These are phyloP conservation scores for Candida sp. DNA, from an alignment of 1,139 yeast species.

Conservation along the genomic window DNA sequence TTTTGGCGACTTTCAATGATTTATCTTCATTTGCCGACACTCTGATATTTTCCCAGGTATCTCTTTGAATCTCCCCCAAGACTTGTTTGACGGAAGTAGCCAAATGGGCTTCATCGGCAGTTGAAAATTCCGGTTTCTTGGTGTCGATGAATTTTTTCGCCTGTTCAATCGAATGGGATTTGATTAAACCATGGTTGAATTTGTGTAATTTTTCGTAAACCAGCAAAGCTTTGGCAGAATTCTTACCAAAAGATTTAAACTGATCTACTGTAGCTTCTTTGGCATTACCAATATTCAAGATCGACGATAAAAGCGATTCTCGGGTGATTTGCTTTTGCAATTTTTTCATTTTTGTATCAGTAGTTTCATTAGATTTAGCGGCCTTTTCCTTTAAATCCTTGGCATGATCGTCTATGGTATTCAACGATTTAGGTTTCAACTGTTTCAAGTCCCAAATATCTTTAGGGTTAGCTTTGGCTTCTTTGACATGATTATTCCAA, in stretches of 20 bases:
- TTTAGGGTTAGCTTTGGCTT: conserved; percentile 56
- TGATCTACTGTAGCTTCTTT: conserved; percentile 15
- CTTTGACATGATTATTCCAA: conserved; percentile 71
- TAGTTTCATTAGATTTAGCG: conserved; percentile 21
- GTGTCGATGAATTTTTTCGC: conserved; percentile 22
- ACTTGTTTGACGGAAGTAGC: conserved; percentile 51
- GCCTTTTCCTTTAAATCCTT: conserved; percentile 14
- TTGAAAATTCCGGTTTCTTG: conserved; percentile 34
- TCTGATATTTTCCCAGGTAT: conserved; percentile 50
- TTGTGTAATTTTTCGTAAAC: conserved; percentile 25
- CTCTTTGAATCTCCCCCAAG: conserved; percentile 51
- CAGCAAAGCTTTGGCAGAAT: conserved; percentile 27
- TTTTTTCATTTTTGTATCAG: conserved; percentile 31
- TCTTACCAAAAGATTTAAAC: conserved; percentile 19
- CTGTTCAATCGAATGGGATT: conserved; percentile 13
- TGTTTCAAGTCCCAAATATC: conserved; percentile 55
- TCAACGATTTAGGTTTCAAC: conserved; percentile 39
- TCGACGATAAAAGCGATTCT: conserved; percentile 41
- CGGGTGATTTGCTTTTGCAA: conserved; percentile 43
- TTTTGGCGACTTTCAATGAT: conserved; percentile 22
- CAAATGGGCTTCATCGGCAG: conserved; percentile 35
- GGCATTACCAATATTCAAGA: conserved; percentile 18
- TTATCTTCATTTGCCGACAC: conserved; percentile 23
- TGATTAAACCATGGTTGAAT: conserved; percentile 25
- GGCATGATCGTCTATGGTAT: conserved; percentile 21